Percentiles rank a stretch among this genome's conserved stretches.
Evolutionary conservation across 352 stramenopile genomes (phyloP).

Genomic region (Peronospora farinosa): DNA sequence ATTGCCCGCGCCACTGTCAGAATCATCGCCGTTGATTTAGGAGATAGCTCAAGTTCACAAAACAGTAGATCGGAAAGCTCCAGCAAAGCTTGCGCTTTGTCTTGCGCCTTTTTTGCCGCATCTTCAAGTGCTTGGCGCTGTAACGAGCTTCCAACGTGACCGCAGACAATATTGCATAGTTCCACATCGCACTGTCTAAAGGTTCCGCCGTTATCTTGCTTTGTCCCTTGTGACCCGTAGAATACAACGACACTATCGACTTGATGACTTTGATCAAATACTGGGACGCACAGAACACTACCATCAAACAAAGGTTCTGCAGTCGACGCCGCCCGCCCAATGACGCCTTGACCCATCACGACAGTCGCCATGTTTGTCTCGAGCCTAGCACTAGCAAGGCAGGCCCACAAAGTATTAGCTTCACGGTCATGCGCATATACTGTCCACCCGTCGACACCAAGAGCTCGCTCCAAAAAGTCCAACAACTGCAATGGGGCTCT

Average conservation of each 20-base stretch:
- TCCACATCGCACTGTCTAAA: slow-evolving; percentile 56
- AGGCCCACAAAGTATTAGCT: slow-evolving; percentile 43
- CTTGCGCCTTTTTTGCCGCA: slow-evolving; percentile 44
- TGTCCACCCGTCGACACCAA: slow-evolving; percentile 47
- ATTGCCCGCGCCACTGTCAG: slow-evolving; percentile 24
- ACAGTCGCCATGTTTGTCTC: slow-evolving; percentile 32
- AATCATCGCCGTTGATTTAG: slow-evolving; percentile 52
- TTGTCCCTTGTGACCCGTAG: slow-evolving; percentile 24
- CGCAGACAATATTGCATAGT: slow-evolving; percentile 44
- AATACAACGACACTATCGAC: slow-evolving; percentile 63
- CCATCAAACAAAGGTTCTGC: slow-evolving; percentile 28
- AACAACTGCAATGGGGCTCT: slow-evolving; percentile 24
- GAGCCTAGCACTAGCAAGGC: slow-evolving; percentile 25
- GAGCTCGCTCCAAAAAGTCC: slow-evolving; percentile 44
- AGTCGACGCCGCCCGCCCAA: slow-evolving; percentile 40
- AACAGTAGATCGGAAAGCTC: slow-evolving; percentile 63
- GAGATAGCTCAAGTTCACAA: slow-evolving; percentile 52
- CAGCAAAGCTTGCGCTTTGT: slow-evolving; percentile 58
- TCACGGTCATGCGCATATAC: slow-evolving; percentile 57
- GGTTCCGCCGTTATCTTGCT: slow-evolving; percentile 11
- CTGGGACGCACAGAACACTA: slow-evolving; percentile 50
- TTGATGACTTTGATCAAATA: slow-evolving; percentile 33
- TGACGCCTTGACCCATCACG: slow-evolving; percentile 46
- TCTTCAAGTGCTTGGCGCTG: slow-evolving; percentile 57
- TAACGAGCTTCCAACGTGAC: slow-evolving; percentile 48